phyloP scores from a whole-genome alignment of 495 filamentous ascomycete genomes.

The Penicilliopsis zonata region DNA sequence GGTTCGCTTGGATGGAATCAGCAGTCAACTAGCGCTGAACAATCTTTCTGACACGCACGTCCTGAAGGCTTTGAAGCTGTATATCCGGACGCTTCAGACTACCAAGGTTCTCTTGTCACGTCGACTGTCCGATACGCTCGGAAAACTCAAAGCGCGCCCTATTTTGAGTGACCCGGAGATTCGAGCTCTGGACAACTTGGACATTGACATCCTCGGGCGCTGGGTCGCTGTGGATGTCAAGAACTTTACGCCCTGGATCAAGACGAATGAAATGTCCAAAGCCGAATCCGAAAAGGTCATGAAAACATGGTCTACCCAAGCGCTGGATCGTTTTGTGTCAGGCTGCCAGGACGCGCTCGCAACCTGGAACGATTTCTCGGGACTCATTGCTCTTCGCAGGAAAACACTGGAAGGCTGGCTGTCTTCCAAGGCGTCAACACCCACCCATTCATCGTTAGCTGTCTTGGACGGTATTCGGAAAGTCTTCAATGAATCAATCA shows the following conservation, averaged over 20 bases:
- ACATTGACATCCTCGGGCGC: conserved; percentile 66
- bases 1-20: conserved; percentile 55
- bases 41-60: conserved; percentile 33
- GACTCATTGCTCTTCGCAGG: conserved; percentile 54
- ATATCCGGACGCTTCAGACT: conserved; percentile 63
- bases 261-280: conserved; percentile 65
- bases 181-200: conserved; percentile 50
- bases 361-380: conserved; percentile 46
- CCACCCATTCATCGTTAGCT: conserved; percentile 36
- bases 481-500: conserved; percentile 53
- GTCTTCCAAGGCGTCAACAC: conserved; percentile 27
- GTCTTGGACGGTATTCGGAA: conserved; percentile 58
- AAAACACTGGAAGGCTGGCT: conserved; percentile 69
- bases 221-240: conserved; percentile 79
- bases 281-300: conserved; percentile 52
- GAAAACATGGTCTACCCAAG: conserved; percentile 60
- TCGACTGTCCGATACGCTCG: conserved; percentile 57
- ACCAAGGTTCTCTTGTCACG: conserved; percentile 64
- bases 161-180: conserved; percentile 61
- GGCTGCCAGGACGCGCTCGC: conserved; percentile 45
- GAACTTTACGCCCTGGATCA: conserved; percentile 82
- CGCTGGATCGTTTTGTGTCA: conserved; percentile 49
- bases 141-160: conserved; percentile 52
- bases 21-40: conserved; percentile 36
- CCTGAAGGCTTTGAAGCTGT: conserved; percentile 53